Evolutionary conservation across 2,329 filamentous ascomycete species (phyloP).

Genomic region (Colletotrichum spinosum): DNA sequence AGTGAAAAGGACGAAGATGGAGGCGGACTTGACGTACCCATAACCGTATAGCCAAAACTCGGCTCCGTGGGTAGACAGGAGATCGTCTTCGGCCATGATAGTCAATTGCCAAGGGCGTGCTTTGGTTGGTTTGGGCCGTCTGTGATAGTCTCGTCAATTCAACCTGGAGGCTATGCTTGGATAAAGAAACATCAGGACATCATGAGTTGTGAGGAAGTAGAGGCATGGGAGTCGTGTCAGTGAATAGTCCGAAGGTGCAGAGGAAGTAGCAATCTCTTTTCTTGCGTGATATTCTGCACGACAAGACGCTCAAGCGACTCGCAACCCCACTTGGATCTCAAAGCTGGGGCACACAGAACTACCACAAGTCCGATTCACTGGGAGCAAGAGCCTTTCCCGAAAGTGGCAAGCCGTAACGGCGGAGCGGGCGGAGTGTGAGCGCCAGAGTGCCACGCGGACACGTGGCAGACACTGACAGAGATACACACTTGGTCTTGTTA

Average conservation of each 20-base stretch:
- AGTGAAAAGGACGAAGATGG: constrained; percentile 1
- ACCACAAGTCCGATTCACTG: background rate
- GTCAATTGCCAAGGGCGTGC: background rate
- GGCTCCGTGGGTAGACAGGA: constrained; percentile 50
- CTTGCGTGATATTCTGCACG: too few species aligned
- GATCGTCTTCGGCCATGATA: constrained; percentile 52
- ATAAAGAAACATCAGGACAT: too few species aligned
- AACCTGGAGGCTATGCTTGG: too few species aligned
- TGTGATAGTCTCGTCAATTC: too few species aligned
- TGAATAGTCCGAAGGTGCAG: too few species aligned
- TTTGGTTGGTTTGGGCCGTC: background rate
- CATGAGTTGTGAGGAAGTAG: too few species aligned
- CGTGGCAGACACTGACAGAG: background rate
- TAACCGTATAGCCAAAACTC: constrained; percentile 99
- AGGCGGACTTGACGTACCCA: constrained; percentile 70
- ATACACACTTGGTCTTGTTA: background rate
- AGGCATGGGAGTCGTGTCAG: too few species aligned
- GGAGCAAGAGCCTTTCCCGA: background rate
- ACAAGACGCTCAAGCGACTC: too few species aligned
- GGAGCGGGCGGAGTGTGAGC: constrained; percentile 8
- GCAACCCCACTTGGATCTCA: constrained; percentile 16
- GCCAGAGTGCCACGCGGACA: constrained; percentile 11
- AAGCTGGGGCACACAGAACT: too few species aligned
- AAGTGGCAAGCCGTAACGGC: constrained; percentile 27
- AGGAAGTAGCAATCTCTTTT: too few species aligned